Base-by-base conservation (phyloP, 2,329 filamentous ascomycete genomes). In the Colletotrichum liaoningense region DNA sequence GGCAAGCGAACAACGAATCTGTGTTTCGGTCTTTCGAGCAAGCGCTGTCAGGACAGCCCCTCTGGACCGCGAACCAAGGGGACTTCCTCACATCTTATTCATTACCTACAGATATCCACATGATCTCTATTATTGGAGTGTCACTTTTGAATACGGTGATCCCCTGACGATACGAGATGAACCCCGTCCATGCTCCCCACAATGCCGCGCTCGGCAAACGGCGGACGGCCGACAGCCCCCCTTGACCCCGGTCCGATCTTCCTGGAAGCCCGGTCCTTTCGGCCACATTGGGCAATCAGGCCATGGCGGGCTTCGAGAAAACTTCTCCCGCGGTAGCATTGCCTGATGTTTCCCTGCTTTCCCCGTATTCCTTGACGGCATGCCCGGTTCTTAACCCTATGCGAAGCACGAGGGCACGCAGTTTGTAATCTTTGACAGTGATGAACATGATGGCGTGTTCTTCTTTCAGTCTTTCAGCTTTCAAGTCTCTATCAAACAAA, bases 121-220 rank as follows among this genome's bases (percentile, higher is more conserved):
- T 26, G 1, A 16, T 55, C 68, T 33, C 57, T 67, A 71, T 71
- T 71, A 30, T 62, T 67, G 35, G 56, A 67, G 56, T 35, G n/a
- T 28, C 56, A 62, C 56, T 57, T 35, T 71, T 30, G 55, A 26
- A 19, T 55, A 46, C 33, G 26, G 56, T 63, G 56, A 46, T 46
- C 24, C 52, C 46, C 24, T 54, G 35, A 12, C n/a, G 56, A 71
- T 67, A 71, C 63, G 68, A 67, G 63, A 67, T 71, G 63, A 71
- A 67, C 56, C 68, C 58, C 67, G 58, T 69, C 59, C 24, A 57
- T 64, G 58, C 58, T 19, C 63, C 67, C 68, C 68, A 71, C 63
- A 67, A 59, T 55, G 42, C 26, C 56, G 56, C 49, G 35, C 63
- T 67, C 19, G 68, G 68, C 55, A 56, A 59, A 71, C 38, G 46